Evolutionary conservation across 2,329 filamentous ascomycete species (phyloP), one percentile per base, ranked within the genome.

Genomic region (Ceratocystis cubensis): DNA sequence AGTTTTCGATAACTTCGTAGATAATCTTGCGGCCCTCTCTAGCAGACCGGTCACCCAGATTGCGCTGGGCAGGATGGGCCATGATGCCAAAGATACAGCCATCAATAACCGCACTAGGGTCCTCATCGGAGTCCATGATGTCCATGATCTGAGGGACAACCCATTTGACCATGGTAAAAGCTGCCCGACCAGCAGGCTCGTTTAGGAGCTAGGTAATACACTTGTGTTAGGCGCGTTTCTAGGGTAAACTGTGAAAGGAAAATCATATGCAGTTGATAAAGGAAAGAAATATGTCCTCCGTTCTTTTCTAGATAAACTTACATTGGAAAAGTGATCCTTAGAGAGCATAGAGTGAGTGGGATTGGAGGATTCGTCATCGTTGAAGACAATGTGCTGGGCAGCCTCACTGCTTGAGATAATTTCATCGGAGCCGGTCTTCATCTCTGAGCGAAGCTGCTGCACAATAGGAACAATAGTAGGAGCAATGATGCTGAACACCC

Each of bases 301-400:
- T 28, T 20, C 20, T 44, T 28, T 56, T 5, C 50, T 28, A 15
- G 37, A 20, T 57, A 10, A 25, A 71, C 80, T 76, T 74, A 88
- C 80, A 73, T 95, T 95, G 70, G 88, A 89, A 75, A 96, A 96
- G 76, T 96, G 92, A 72, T 96, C 92, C 78, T 96, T 96, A 68
- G 91, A 91, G 64, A 96, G 79, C 92, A 96, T 96, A 22, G 90
- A 95, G 78, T 96, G 92, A 1, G 92, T 96, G 0, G 92, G 93
- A 72, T 96, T 88, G 22, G 84, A 85, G 69, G 79, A 88, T 64
- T 82, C 69, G 72, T 95, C 87, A 70, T 96, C 86, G 57, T 88
- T 77, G 76, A 96, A 96, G 63, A 96, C 91, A 70, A 95, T 82
- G 72, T 88, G 85, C 77, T 96, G 91, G 78, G 96, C 88, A 64